phyloP scores from a whole-genome alignment of 805 yeast genomes.

The Pichia manshurica region DNA sequence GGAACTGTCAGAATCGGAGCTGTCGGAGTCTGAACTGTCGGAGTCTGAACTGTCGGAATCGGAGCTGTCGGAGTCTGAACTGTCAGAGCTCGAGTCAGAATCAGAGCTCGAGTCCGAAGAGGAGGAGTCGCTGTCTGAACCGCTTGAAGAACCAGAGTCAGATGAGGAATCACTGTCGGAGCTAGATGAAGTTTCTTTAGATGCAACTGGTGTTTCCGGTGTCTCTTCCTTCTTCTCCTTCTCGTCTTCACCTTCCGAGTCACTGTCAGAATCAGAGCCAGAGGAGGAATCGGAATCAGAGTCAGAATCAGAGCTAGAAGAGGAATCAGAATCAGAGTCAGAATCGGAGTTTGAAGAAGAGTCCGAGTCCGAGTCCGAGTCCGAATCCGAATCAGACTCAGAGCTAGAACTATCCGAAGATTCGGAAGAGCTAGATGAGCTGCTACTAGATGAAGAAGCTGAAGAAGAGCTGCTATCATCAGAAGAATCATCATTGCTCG shows the following conservation, averaged over 20 bases:
- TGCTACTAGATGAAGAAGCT: slow-evolving; percentile 10
- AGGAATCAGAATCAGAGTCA: slow-evolving; percentile 17
- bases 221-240: slow-evolving; percentile 18
- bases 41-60: slow-evolving; percentile 16
- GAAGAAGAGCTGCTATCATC: neutral
- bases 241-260: neutral
- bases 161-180: slow-evolving; percentile 10
- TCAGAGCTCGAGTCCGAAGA: slow-evolving; percentile 9
- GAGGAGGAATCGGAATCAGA: slow-evolving; percentile 21
- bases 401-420: slow-evolving; percentile 17
- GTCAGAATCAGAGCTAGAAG: slow-evolving; percentile 18
- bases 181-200: slow-evolving; percentile 12
- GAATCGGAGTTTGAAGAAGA: slow-evolving; percentile 15
- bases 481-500: slow-evolving; percentile 36
- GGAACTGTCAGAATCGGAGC: slow-evolving; percentile 15
- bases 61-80: slow-evolving; percentile 10
- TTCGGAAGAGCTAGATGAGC: slow-evolving; percentile 12
- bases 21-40: neutral
- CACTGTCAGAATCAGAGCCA: slow-evolving; percentile 12
- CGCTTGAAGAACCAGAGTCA: slow-evolving; percentile 5
- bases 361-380: slow-evolving; percentile 11
- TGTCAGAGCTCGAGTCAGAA: slow-evolving; percentile 13
- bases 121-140: slow-evolving; percentile 10
- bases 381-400: slow-evolving; percentile 6
- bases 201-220: slow-evolving; percentile 6